Base-by-base conservation (phyloP, 495 filamentous ascomycete species). In the Penicillium tannophilum region DNA sequence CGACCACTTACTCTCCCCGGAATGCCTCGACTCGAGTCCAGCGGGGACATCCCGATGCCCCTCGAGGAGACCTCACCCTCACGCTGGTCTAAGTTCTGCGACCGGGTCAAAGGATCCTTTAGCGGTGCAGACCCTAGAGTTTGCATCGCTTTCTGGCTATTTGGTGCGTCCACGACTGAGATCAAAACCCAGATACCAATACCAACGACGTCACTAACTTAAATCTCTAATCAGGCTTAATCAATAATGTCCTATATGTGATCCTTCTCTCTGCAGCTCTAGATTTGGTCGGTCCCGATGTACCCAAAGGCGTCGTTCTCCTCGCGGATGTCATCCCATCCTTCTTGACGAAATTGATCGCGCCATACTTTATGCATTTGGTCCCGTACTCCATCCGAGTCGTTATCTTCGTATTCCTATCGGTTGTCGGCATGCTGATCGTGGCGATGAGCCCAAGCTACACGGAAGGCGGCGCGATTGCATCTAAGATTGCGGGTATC, bases 241-340 rank as follows among this genome's bases (percentile, higher is more conserved):
- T 98, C 71, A 98, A 98, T 75, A 98, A 97, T 77, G 89, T 98
- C 67, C 89, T 97, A 74, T 98, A 98, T 71, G 93, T 98, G 33
- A 89, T 98, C 70, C 91, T 98, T 71, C 86, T 98, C 63, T 92
- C 92, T 14, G 89, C 94, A n/a, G 93, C 94, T 20, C 88, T 96
- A 58, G 94, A 98, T 70, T 88, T 98, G 56, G 94, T 98, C 68
- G 93, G 93, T 11, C 86, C 89, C 39, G 68, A 76, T 48, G 79
- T 96, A 1, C 94, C 93, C 28, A 97, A 97, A 72, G 91, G 87
- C 56, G 82, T 95, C 48, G 93, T 98, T 60, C 89, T 98, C 41
- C 90, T 98, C 57, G 91, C 92, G 60, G 90, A 96, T 72, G 90
- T 98, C 57, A 79, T 95, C 17, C 94, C 94, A 11, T 89, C 89